Conservation (phyloP, 1,284 basidiomycete species). For the Sporisorium scitamineum region DNA sequence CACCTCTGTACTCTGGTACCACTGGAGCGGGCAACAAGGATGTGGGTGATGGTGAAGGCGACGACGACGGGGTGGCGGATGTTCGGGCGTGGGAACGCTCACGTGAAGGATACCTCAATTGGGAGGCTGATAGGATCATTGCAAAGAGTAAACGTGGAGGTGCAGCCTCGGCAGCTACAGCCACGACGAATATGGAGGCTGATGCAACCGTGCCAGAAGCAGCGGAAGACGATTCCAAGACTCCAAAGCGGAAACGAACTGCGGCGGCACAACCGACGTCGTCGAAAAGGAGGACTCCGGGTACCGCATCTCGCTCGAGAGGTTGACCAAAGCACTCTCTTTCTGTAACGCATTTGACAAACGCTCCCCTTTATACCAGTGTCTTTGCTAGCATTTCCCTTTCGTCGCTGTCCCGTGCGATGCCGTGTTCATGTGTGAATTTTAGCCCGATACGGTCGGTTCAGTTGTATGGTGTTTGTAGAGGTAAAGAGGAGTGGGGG, state of each 20-base stretch:
- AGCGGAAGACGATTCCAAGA: conserved; percentile 26
- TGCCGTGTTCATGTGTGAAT: too few relatives aligned
- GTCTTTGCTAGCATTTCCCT: too few relatives aligned
- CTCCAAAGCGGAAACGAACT: conserved; percentile 36
- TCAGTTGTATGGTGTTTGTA: too few relatives aligned
- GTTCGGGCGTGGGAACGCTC: conserved; percentile 52
- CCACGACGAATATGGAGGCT: neutral
- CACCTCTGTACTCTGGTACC: conserved; percentile 30
- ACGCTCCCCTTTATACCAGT: too few relatives aligned
- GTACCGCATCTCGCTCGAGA: conserved; percentile 23
- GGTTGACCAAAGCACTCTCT: neutral
- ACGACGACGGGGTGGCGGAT: conserved; percentile 26
- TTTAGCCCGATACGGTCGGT: too few relatives aligned
- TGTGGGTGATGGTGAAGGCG: conserved; percentile 7
- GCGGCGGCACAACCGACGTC: conserved; percentile 18
- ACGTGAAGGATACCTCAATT: conserved; percentile 61
- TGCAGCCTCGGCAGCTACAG: neutral
- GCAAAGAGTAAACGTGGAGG: conserved; percentile 39
- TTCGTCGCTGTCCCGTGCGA: too few relatives aligned
- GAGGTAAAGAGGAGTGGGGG: too few relatives aligned
- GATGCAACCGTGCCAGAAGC: conserved; percentile 1
- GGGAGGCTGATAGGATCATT: conserved; percentile 62
- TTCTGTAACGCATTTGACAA: too few relatives aligned
- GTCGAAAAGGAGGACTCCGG: conserved; percentile 37
- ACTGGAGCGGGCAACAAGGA: conserved; percentile 5